Evolutionary conservation across 306 rosid genomes (phyloP), one percentile per base, ranked within the genome.

Genomic region (Lablab purpureus): DNA sequence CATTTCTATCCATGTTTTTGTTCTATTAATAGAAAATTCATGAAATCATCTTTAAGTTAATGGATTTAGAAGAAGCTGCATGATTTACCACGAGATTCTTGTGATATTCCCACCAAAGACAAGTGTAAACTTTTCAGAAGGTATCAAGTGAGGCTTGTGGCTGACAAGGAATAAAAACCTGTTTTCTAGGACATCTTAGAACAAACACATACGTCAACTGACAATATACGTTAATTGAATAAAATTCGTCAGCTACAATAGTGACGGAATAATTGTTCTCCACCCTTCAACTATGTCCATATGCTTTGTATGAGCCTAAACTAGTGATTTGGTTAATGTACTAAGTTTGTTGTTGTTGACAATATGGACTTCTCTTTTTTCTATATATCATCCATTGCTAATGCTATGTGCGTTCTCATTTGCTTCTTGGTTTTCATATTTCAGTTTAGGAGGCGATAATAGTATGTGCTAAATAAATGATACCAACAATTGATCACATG

Each of bases 11-110:
- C 67, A 65, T 77, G 81, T 10, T 5, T 59, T 13, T 59, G 10
- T 6, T 58, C 2, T 59, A 18, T 15, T 74, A 49, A 28, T 78
- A 62, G 81, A 50, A 15, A 19, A 59, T 14, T 23, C 58, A 25
- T 34, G 46, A 75, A n/a, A 36, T 27, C 21, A 34, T 30, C 23
- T 50, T 74, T 69, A 50, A 32, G 18, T 63, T 45, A 21, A 8
- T 36, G 66, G 28, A 52, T 64, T 80, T 69, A 13, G 17, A 10
- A 18, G 43, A 54, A 62, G 56, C 19, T 52, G 70, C 71, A 36
- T 71, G 37, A 43, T 76, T 65, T 74, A 68, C 54, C 32, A 55
- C 54, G 25, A 55, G 45, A 52, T 63, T 54, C 40, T 46, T 77
- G 25, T 43, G 59, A 59, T 43, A 28, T 25, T 74, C 32, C 17